Evolutionary conservation across 768 basidiomycete species (phyloP), one percentile per base, ranked within the genome.

Genomic region (Filobasidium floriforme): DNA sequence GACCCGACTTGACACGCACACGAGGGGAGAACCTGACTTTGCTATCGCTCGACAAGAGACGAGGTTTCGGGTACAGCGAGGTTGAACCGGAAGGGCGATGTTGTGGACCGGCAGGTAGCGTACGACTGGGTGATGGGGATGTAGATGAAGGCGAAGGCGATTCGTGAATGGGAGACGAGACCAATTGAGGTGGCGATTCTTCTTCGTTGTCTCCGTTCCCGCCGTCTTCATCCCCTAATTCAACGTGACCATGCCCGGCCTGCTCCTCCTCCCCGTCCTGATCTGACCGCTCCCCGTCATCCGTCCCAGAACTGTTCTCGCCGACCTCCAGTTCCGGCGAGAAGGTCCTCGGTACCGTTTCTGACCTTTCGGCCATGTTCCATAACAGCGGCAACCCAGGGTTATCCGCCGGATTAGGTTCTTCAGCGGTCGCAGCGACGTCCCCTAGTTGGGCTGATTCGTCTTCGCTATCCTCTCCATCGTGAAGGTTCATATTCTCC

Each of bases 1-100:
- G 41, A 24, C 64, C 64, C 10, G 57, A 60, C 14, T 57, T 65
- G 12, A 65, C 64, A 12, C 64, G 55, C 2, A 65, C 64, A 7
- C 64, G 64, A 40, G 57, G 44, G 40, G 59, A 65, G 40, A 65
- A 65, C n/a, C 64, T 57, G 28, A 65, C 59, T 60, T 65, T 65
- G 28, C 43, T 49, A 46, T 65, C 64, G 44, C 46, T 65, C 7
- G 57, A 60, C 19, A 59, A 26, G 22, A 65, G 59, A 11, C 64
- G 43, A 28, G 64, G 64, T 32, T 57, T 57, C 18, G 46, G 46
- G 46, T 49, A 49, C 3, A 49, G 46, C 18, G 15, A 22, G 15
- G 46, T 49, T 14, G 32, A 37, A 4, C 32, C 32, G 5, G 46
- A 49, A 14, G 46, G 46, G 46, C 46, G 32, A 37, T 37, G 32